These are phyloP conservation scores for Syncephalastrum contaminatum DNA, from an alignment of 371 early-diverging fungal genomes.

Conservation along the genomic window DNA sequence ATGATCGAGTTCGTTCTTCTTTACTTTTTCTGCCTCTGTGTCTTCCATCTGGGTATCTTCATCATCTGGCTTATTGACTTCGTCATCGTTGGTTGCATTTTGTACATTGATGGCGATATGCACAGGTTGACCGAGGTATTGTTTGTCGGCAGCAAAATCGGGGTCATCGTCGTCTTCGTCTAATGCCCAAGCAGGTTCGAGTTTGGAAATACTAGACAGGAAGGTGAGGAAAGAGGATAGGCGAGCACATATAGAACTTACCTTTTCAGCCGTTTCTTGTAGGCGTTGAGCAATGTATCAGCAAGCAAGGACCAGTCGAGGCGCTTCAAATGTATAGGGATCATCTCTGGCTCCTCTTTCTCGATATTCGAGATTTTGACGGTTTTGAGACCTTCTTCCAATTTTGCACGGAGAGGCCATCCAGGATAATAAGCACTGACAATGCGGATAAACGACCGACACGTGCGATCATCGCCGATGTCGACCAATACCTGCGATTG, in stretches of 20 bases:
- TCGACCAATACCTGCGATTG: constrained; percentile 51
- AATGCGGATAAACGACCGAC: constrained; percentile 38
- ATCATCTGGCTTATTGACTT: neutral
- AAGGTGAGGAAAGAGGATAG: no score
- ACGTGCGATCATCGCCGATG: constrained; percentile 54
- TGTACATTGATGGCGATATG: no score
- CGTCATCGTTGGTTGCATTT: neutral
- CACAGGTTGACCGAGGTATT: no score
- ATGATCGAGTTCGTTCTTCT: no score
- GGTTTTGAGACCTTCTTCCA: constrained; percentile 10
- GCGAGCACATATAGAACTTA: no score
- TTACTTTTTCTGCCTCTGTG: no score
- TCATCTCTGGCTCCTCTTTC: neutral
- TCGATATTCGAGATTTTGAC: neutral
- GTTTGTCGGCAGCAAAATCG: no score
- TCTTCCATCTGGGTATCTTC: neutral
- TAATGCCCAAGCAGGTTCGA: no score
- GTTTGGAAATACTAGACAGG: no score
- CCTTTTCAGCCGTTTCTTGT: no score
- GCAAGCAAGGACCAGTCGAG: constrained; percentile 10
- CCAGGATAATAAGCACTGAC: constrained; percentile 31
- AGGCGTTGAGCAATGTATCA: constrained; percentile 4
- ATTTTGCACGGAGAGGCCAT: constrained; percentile 35
- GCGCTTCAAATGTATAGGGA: constrained; percentile 8
- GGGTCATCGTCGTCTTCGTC: no score